Conservation (phyloP, 495 filamentous ascomycete genomes). For the Aspergillus conjunctus region DNA sequence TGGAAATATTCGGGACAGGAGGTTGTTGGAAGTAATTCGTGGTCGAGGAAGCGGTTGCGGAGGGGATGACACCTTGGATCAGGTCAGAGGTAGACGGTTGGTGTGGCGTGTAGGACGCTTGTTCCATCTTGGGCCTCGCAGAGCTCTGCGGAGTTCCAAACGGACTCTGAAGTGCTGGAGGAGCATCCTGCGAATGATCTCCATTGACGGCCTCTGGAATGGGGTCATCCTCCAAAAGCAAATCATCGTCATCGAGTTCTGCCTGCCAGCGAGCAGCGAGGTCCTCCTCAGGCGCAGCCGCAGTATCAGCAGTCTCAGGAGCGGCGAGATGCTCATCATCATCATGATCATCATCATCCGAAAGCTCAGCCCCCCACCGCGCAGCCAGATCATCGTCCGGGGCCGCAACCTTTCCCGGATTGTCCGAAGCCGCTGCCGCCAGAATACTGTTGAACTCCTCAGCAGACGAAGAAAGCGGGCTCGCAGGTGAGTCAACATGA, state of each 20-base stretch:
- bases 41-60: slow-evolving; percentile 36
- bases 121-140: slow-evolving; percentile 23
- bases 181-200: slow-evolving; percentile 8
- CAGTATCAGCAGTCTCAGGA: background rate
- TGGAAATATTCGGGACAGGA: slow-evolving; percentile 34
- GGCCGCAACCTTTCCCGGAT: slow-evolving; percentile 15
- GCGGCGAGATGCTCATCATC: background rate
- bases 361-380: slow-evolving; percentile 32
- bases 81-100: slow-evolving; percentile 49
- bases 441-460: slow-evolving; percentile 35
- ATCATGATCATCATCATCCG: slow-evolving; percentile 22
- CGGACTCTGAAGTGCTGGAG: slow-evolving; percentile 32
- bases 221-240: slow-evolving; percentile 65
- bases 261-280: slow-evolving; percentile 82
- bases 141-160: slow-evolving; percentile 36
- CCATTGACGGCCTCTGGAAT: slow-evolving; percentile 23
- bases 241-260: slow-evolving; percentile 76
- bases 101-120: slow-evolving; percentile 43
- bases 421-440: slow-evolving; percentile 32
- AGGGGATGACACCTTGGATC: slow-evolving; percentile 30
- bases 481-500: slow-evolving; percentile 34
- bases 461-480: slow-evolving; percentile 38
- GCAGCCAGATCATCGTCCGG: slow-evolving; percentile 30
- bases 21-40: slow-evolving; percentile 46
- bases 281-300: slow-evolving; percentile 53